Evolutionary conservation across 164 flowering plant species (phyloP), one percentile per base, ranked within the genome.

Genomic region (Saururus chinensis): DNA sequence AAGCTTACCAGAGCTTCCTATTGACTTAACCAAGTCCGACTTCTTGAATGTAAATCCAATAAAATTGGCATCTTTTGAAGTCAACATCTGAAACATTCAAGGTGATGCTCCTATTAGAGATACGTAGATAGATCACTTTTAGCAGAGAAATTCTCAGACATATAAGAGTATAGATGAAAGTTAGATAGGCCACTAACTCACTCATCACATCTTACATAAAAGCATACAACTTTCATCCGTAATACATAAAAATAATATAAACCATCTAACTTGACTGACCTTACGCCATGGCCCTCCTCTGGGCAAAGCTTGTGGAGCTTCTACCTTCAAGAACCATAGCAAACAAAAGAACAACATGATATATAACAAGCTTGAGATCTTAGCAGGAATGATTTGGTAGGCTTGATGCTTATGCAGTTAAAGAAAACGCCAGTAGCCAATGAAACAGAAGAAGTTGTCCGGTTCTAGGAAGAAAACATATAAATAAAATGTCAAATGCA

Each of bases 211-310:
- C 45, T 41, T 41, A 41, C 9, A 25, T 7, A 56, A 56, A 56
- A 56, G 30, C 59, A n/a, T n/a, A n/a, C n/a, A n/a, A n/a, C n/a
- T n/a, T n/a, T n/a, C n/a, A n/a, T n/a, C n/a, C n/a, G n/a, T n/a
- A n/a, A n/a, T n/a, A n/a, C n/a, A n/a, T n/a, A n/a, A n/a, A n/a
- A n/a, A n/a, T n/a, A n/a, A n/a, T n/a, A n/a, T n/a, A 56, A 12
- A 80, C 11, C 45, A 41, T 9, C 8, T 41, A 41, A 41, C 3
- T 41, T 8, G 8, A 41, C 45, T 41, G 12, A 90, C 97, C 97
- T 90, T 90, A 62, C 97, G 79, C 97, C 97, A 90, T 48, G 92
- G 97, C 71, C 97, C 97, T 22, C 88, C 89, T 68, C 75, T 76
- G 55, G 95, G 80, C 57, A 70, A 68, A 48, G 76, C 61, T 14